A percentile compares a stretch with the other conserved stretches of the same genome.
These are phyloP conservation scores for Sporothrix brunneoviolacea DNA, from an alignment of 2,329 filamentous ascomycete species.

Conservation along the genomic window DNA sequence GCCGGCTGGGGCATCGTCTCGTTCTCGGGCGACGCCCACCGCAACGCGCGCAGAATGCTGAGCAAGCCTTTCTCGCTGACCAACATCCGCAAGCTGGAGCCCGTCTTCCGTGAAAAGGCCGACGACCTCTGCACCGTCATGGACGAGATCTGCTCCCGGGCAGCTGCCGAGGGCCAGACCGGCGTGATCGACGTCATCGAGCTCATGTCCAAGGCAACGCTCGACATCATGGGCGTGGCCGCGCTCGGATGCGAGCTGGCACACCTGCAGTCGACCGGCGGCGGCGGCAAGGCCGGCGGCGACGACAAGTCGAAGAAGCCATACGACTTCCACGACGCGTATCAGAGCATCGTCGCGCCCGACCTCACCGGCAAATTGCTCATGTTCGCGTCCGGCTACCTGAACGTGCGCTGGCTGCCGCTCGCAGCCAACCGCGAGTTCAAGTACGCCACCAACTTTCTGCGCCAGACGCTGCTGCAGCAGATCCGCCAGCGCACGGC, in stretches of 20 bases:
- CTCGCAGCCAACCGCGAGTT: constrained; percentile 25
- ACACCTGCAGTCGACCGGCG: constrained; percentile 19
- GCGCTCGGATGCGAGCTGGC: constrained; percentile 30
- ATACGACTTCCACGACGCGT: constrained; percentile 23
- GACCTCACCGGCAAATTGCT: constrained; percentile 24
- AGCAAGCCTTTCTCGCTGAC: constrained; percentile 28
- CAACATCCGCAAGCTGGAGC: constrained; percentile 32
- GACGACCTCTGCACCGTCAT: constrained; percentile 24
- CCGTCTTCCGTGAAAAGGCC: constrained; percentile 32
- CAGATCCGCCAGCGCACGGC: constrained; percentile 27
- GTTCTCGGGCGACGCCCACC: constrained; percentile 10
- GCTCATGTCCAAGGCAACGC: constrained; percentile 25
- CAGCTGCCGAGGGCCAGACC: constrained; percentile 14
- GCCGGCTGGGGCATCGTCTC: constrained; percentile 13
- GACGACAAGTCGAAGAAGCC: neutral
- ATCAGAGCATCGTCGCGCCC: constrained; percentile 26
- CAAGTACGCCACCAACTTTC: constrained; percentile 14
- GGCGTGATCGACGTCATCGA: constrained; percentile 14
- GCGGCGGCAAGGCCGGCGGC: neutral
- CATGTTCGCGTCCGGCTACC: constrained; percentile 9
- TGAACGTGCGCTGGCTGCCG: constrained; percentile 27
- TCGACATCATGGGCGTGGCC: constrained; percentile 30
- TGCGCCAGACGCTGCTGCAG: constrained; percentile 25
- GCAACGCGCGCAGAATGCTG: constrained; percentile 16
- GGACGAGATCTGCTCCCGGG: constrained; percentile 17